These are phyloP conservation scores for Debaryomyces psychrophilus DNA, from an alignment of 1,139 yeast species.

Conservation along the genomic window DNA sequence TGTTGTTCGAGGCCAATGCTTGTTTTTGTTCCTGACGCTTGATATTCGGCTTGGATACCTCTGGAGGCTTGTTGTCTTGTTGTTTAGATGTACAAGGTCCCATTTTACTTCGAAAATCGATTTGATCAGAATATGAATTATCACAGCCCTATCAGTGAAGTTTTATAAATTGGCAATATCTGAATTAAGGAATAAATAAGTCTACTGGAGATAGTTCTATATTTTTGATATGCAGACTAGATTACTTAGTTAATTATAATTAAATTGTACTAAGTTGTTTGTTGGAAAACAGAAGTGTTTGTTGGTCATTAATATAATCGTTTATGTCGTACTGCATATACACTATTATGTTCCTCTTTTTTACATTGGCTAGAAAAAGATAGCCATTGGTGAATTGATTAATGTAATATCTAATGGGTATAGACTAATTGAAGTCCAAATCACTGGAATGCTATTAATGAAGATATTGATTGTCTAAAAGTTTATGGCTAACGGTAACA, in stretches of 20 bases:
- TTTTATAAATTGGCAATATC: conserved; percentile 3
- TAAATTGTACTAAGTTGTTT: background rate
- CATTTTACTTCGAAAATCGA: conserved; percentile 18
- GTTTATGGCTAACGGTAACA: background rate
- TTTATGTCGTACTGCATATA: conserved; percentile 1
- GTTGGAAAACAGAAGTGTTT: background rate
- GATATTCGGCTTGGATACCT: conserved; percentile 19
- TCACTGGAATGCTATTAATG: background rate
- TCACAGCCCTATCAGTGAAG: conserved; percentile 17
- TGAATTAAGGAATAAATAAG: background rate
- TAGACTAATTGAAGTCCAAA: background rate
- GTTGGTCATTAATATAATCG: conserved; percentile 2
- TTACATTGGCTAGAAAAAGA: conserved; percentile 1
- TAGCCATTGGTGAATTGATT: background rate
- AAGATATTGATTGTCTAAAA: background rate
- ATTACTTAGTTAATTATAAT: conserved; percentile 3
- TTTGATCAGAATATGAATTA: conserved; percentile 13
- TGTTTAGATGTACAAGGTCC: conserved; percentile 37
- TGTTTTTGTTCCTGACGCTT: conserved; percentile 16
- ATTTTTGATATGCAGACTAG: conserved; percentile 4
- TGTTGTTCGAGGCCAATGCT: conserved; percentile 14
- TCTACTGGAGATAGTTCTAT: conserved; percentile 4
- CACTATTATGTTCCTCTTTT: background rate
- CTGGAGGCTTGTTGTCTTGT: conserved; percentile 13
- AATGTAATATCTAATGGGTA: background rate